Base-by-base conservation (phyloP, 352 stramenopile genomes). In the Globisporangium cederbergense region DNA sequence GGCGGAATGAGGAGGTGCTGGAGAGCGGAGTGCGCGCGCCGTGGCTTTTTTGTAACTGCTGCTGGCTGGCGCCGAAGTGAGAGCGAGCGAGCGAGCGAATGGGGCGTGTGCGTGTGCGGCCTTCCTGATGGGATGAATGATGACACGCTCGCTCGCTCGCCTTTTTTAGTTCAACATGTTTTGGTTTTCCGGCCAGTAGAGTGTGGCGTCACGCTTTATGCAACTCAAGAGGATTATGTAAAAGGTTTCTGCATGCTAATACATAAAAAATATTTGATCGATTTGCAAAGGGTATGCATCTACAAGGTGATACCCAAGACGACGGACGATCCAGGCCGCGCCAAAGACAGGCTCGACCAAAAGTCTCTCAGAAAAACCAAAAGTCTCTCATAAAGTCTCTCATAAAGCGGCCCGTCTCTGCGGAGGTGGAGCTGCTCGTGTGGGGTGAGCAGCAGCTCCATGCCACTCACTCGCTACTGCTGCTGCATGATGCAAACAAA, bases 1-100 rank as follows among this genome's bases (percentile, higher is more conserved):
- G 32, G 59, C 18, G n/a, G 3, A 4, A 4, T 18, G 30, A 18
- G 22, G 7, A n/a, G 25, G 22, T 43, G 32, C 32, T 36, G 50
- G 16, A 55, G 25, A 55, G 50, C 16, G 50, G 9, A 58, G 51
- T 58, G 51, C 51, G 51, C 30, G 16, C 13, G 51, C 9, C 51
- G 51, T 58, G 32, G 52, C 52, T n/a, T 46, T 58, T 58, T 58
- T 32, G 52, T 58, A 46, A 58, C 52, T 58, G 52, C 52, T 58
- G 52, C 32, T 56, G 28, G 52, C 32, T 6, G 25, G 18, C 20
- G 51, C 11, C 43, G 25, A 28, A 28, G 32, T 36, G 32, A 8
- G 32, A 8, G 32, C 32, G 42, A 6, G 43, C 6, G n/a, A 4
- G 45, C 2, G 43, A 49, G 43, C 22, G 45, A 30, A 30, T 25